Evolutionary conservation across 2,329 filamentous ascomycete species (phyloP).

Genomic region (Hypoxylon sp.): DNA sequence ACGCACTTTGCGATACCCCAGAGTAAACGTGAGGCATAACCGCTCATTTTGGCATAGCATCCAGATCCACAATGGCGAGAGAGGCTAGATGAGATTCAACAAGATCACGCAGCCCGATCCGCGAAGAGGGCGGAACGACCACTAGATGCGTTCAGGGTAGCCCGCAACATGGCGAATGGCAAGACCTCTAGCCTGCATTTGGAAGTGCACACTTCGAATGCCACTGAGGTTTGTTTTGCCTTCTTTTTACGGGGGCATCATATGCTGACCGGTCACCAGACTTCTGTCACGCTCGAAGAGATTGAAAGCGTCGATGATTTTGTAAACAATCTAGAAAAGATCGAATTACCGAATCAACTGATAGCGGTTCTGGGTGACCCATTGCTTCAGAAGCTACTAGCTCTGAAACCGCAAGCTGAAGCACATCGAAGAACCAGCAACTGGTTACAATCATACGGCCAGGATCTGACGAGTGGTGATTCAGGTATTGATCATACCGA

Average conservation of each 20-base stretch:
- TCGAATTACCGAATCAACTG: constrained; percentile 85
- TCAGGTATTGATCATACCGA: constrained; percentile 63
- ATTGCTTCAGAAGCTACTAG: constrained; percentile 80
- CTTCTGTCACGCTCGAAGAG: constrained; percentile 78
- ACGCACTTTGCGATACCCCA: constrained; percentile 12
- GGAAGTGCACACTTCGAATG: constrained; percentile 78
- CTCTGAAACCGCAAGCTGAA: constrained; percentile 69
- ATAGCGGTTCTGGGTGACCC: constrained; percentile 81
- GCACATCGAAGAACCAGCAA: constrained; percentile 65
- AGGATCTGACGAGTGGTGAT: constrained; percentile 66
- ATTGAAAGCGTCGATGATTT: constrained; percentile 78
- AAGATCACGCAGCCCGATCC: constrained; percentile 62
- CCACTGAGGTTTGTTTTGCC: constrained; percentile 67
- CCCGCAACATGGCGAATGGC: constrained; percentile 62
- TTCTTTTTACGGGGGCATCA: constrained; percentile 21
- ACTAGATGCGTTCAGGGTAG: constrained; percentile 72
- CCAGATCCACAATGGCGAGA: constrained; percentile 81
- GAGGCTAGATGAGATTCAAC: constrained; percentile 75
- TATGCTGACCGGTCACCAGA: constrained; percentile 56
- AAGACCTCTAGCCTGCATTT: constrained; percentile 69
- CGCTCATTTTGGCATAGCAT: constrained; percentile 61
- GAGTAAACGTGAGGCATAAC: background rate
- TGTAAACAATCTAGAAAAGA: constrained; percentile 77
- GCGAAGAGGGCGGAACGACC: constrained; percentile 55
- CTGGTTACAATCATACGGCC: constrained; percentile 69